phyloP scores from a whole-genome alignment of 2,329 filamentous ascomycete species.

The Diaporthe ampelina region DNA sequence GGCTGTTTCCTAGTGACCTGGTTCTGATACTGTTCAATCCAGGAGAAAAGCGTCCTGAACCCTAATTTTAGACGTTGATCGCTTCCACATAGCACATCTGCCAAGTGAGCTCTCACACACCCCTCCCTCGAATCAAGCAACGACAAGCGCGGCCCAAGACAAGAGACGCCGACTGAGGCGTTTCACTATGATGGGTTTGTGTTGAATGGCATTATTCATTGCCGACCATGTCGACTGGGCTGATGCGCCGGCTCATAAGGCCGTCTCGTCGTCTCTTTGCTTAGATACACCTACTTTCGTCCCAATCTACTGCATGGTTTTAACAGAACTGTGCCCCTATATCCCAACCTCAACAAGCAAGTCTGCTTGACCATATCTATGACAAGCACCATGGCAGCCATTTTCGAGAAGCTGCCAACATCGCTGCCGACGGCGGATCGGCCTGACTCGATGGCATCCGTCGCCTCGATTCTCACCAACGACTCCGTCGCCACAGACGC shows the following conservation, averaged over 20 bases:
- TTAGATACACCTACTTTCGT: constrained; percentile 7
- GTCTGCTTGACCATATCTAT: constrained; percentile 19
- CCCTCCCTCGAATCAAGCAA: constrained; percentile 31
- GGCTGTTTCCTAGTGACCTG: constrained; percentile 23
- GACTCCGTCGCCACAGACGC: constrained; percentile 31
- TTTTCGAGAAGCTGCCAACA: constrained; percentile 32
- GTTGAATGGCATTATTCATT: constrained; percentile 29
- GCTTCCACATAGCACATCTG: constrained; percentile 23
- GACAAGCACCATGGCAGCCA: constrained; percentile 32
- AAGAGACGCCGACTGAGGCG: constrained; percentile 20
- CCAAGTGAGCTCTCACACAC: constrained; percentile 32
- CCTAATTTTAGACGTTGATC: constrained; percentile 31
- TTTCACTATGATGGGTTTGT: constrained; percentile 24
- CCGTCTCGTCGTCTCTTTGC: constrained; percentile 18
- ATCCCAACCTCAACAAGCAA: background rate
- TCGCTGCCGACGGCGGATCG: constrained; percentile 19
- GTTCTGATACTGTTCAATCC: constrained; percentile 32
- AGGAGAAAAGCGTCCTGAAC: constrained; percentile 7
- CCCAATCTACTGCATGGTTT: constrained; percentile 26
- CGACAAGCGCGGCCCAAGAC: constrained; percentile 25
- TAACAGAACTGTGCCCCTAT: constrained; percentile 16
- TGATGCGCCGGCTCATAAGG: constrained; percentile 30
- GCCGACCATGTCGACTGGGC: constrained; percentile 15
- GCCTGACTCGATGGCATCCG: constrained; percentile 35
- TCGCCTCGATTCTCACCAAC: constrained; percentile 26